Conservation (phyloP, 2,329 filamentous ascomycete species). For the Xylaria sp. region DNA sequence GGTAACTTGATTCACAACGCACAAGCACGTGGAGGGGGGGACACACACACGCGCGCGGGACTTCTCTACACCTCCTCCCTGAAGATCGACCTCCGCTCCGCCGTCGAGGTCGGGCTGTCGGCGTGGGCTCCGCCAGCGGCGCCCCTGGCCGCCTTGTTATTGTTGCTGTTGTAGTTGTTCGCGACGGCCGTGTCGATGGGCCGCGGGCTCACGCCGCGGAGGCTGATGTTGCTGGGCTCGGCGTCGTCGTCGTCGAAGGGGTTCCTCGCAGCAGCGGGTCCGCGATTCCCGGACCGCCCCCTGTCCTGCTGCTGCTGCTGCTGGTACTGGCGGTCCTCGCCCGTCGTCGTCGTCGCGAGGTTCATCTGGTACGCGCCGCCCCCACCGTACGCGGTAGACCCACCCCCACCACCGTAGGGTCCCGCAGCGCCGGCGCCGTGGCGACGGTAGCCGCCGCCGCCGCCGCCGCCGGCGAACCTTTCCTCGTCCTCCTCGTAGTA, state of each 20-base stretch:
- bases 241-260: slow-evolving; percentile 72
- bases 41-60: too few species aligned
- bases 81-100: slow-evolving; percentile 35
- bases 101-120: slow-evolving; percentile 32
- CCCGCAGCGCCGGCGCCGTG: too few species aligned
- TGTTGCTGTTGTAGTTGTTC: too few species aligned
- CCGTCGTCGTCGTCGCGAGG: slow-evolving; percentile 38
- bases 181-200: slow-evolving; percentile 59
- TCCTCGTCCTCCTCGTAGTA: slow-evolving; percentile 78
- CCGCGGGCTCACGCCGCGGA: slow-evolving; percentile 75
- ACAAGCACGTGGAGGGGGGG: too few species aligned
- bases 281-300: slow-evolving; percentile 49
- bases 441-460: slow-evolving; percentile 64
- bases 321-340: too few species aligned
- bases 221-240: slow-evolving; percentile 61
- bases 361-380: slow-evolving; percentile 54
- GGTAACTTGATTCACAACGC: too few species aligned
- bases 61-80: slow-evolving; percentile 35
- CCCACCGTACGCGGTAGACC: slow-evolving; percentile 22
- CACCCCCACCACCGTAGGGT: slow-evolving; percentile 28
- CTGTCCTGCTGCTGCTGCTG: too few species aligned
- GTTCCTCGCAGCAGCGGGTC: slow-evolving; percentile 48
- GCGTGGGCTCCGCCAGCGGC: slow-evolving; percentile 22
- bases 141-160: slow-evolving; percentile 9
- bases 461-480: slow-evolving; percentile 37